These are phyloP conservation scores for Fusarium citri DNA, from an alignment of 2,329 filamentous ascomycete genomes.

Conservation along the genomic window DNA sequence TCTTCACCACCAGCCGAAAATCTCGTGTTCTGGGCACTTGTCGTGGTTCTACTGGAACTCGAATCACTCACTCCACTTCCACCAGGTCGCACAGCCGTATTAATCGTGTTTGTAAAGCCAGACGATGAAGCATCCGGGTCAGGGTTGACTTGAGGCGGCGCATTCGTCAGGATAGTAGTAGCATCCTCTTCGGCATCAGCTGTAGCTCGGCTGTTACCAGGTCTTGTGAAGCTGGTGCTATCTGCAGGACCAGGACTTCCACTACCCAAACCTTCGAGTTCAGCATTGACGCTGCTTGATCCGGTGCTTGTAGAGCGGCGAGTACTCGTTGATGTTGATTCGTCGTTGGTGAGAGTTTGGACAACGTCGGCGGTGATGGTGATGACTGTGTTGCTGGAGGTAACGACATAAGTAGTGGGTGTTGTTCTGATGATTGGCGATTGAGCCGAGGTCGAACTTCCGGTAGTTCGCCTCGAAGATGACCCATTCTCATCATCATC, in stretches of 20 bases:
- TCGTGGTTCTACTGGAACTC: not conserved
- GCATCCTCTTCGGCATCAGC: rapidly evolving
- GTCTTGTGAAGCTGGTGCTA: not conserved
- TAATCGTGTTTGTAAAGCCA: rapidly evolving
- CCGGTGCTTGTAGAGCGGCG: not conserved
- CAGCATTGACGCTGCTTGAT: not conserved
- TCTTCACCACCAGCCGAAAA: not conserved
- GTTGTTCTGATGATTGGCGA: not conserved
- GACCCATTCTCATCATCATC: not conserved
- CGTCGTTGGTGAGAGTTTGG: not conserved
- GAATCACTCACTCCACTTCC: not conserved
- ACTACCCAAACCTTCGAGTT: not conserved
- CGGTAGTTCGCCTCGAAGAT: not conserved
- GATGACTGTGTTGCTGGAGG: not conserved
- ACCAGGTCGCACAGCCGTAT: not conserved
- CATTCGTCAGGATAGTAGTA: not conserved
- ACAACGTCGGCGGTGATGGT: not conserved
- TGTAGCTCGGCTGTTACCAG: not conserved
- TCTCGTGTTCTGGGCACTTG: not conserved
- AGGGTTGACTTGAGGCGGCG: not conserved
- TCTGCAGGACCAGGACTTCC: not conserved
- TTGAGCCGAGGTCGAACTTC: not conserved
- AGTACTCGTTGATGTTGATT: not conserved
- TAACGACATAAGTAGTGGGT: not conserved
- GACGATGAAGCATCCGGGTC: not conserved